phyloP scores from a whole-genome alignment of 169 alveolate species.

The Eimeria tenella region DNA sequence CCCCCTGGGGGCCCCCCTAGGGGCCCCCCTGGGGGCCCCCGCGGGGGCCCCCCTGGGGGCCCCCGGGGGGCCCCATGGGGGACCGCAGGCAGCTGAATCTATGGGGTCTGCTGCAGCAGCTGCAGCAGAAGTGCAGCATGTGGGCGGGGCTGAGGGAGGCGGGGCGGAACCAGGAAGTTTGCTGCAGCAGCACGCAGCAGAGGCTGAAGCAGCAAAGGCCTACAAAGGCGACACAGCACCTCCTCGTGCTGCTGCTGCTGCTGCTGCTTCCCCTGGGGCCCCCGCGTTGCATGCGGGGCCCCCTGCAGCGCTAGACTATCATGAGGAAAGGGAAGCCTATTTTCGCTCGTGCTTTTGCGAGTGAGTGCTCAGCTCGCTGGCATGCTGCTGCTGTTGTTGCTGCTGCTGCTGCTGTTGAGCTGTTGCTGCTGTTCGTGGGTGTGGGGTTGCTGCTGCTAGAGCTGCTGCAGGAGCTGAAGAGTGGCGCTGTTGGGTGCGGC shows the following conservation, averaged over 20 bases:
- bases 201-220: background rate
- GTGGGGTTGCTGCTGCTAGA: background rate
- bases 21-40: too few species aligned
- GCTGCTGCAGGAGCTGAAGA: background rate
- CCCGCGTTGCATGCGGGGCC: background rate
- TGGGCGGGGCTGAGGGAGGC: background rate
- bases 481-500: background rate
- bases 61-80: too few species aligned
- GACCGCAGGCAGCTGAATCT: too few species aligned
- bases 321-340: background rate
- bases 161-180: background rate
- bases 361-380: background rate
- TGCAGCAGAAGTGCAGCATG: background rate
- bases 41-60: too few species aligned
- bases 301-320: background rate
- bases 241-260: background rate
- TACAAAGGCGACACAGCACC: background rate
- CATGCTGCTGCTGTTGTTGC: background rate
- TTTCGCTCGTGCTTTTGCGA: background rate
- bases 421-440: background rate
- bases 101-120: background rate
- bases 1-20: too few species aligned
- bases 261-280: conserved; percentile 4
- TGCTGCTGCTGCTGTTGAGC: background rate
- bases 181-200: background rate